A percentile compares a stretch with the other conserved stretches of the same genome.
phyloP scores from a whole-genome alignment of 345 rosid species.

The Pelargonium nanum region DNA sequence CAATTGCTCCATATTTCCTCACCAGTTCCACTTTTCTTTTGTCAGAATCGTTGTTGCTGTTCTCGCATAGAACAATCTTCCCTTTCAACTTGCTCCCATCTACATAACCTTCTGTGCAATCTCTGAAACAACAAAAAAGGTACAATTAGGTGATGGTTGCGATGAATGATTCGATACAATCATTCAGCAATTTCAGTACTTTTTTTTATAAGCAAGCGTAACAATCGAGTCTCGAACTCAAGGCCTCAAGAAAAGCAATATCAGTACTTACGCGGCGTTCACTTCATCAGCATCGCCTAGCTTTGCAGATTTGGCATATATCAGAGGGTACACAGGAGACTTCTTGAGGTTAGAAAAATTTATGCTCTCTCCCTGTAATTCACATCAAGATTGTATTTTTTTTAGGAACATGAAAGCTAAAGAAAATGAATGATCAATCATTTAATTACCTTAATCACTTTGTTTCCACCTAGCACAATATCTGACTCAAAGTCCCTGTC shows the following conservation, averaged over 20 bases:
- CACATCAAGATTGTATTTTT: neutral
- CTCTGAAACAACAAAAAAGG: conserved; percentile 27
- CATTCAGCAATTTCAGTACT: no score
- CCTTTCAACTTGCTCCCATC: conserved; percentile 41
- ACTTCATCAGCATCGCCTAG: conserved; percentile 21
- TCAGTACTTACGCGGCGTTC: conserved; percentile 35
- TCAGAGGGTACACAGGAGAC: conserved; percentile 45
- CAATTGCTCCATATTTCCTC: conserved; percentile 44
- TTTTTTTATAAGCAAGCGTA: no score
- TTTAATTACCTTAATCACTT: conserved; percentile 45
- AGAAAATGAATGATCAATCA: neutral
- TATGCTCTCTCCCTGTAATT: conserved; percentile 63
- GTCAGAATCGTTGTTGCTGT: conserved; percentile 14
- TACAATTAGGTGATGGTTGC: no score
- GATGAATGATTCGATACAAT: no score
- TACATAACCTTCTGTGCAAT: conserved; percentile 36
- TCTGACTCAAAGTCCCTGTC: conserved; percentile 74
- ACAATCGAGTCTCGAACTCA: no score
- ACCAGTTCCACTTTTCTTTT: conserved; percentile 28
- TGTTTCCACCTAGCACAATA: conserved; percentile 49
- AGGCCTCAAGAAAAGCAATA: neutral
- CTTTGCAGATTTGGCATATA: conserved; percentile 49
- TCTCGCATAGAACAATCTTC: conserved; percentile 57
- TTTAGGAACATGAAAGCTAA: neutral
- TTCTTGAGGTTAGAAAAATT: conserved; percentile 41